These are phyloP conservation scores for Aspergillus pseudonomiae DNA, from an alignment of 2,329 filamentous ascomycete species.

Conservation along the genomic window DNA sequence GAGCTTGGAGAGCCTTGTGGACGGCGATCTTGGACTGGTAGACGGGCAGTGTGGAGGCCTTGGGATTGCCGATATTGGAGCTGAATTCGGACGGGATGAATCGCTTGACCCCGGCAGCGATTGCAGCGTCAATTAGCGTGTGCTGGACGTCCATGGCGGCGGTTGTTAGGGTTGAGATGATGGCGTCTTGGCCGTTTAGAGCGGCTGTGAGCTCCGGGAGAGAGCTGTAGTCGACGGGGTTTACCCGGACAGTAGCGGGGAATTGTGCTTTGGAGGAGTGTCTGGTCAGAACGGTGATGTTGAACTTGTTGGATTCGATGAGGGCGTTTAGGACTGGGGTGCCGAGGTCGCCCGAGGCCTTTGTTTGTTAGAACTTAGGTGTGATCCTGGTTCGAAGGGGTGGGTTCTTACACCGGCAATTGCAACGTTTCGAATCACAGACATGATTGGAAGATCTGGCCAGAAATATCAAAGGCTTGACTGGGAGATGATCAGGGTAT, in stretches of 20 bases:
- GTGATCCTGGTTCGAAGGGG: neutral
- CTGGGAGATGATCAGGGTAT: neutral
- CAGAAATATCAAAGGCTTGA: neutral
- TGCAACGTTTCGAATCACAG: neutral
- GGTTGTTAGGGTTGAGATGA: neutral
- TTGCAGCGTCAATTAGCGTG: neutral
- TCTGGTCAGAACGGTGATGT: neutral
- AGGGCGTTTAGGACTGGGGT: neutral
- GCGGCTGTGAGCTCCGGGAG: neutral
- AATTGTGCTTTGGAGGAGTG: constrained; percentile 1
- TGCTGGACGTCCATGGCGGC: neutral
- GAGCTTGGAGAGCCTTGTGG: neutral
- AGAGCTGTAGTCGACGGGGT: constrained; percentile 1
- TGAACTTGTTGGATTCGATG: neutral
- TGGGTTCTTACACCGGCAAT: constrained; percentile 3
- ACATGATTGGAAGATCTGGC: neutral
- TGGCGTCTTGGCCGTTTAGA: neutral
- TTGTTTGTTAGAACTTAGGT: neutral
- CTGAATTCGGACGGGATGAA: constrained; percentile 9
- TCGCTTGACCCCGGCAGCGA: neutral
- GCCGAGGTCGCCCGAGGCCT: constrained; percentile 7
- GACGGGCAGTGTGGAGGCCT: neutral
- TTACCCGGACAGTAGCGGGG: neutral
- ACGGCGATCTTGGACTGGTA: neutral
- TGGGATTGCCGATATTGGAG: neutral